These are phyloP conservation scores for Trichoderma gracile DNA, from an alignment of 2,329 filamentous ascomycete species.

Conservation along the genomic window DNA sequence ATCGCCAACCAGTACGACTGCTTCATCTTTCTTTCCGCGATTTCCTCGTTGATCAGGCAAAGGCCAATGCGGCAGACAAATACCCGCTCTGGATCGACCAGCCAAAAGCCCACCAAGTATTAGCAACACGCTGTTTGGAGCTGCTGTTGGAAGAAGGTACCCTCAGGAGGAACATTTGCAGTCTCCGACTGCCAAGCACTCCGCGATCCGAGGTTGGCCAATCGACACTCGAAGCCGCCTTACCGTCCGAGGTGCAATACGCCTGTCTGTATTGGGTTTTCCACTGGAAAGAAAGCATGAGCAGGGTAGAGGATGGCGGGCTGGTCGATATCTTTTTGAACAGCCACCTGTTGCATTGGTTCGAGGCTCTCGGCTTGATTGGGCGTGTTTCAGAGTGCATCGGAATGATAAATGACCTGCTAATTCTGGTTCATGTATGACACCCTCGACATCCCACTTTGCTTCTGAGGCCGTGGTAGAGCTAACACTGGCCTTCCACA, in stretches of 20 bases:
- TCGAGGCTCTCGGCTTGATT: neutral
- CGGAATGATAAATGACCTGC: neutral
- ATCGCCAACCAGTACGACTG: slow-evolving; percentile 33
- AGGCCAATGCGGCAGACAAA: neutral
- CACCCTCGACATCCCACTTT: neutral
- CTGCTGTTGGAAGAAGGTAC: neutral
- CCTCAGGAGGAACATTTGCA: neutral
- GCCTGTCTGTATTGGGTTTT: neutral
- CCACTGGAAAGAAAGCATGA: neutral
- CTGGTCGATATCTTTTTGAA: neutral
- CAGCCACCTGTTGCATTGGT: neutral
- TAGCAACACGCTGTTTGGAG: neutral
- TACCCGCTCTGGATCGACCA: neutral
- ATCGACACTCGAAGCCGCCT: neutral
- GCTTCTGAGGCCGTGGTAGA: neutral
- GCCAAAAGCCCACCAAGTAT: neutral
- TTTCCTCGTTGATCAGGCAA: neutral
- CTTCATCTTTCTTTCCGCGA: slow-evolving; percentile 18
- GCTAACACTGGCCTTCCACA: neutral
- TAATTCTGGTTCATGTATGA: neutral
- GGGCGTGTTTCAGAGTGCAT: neutral
- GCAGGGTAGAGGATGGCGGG: neutral
- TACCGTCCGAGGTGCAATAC: neutral
- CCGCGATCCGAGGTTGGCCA: neutral
- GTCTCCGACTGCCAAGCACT: neutral